Evolutionary conservation across 495 filamentous ascomycete genomes (phyloP), one percentile per base, ranked within the genome.

Genomic region (Neurospora tetraspora): DNA sequence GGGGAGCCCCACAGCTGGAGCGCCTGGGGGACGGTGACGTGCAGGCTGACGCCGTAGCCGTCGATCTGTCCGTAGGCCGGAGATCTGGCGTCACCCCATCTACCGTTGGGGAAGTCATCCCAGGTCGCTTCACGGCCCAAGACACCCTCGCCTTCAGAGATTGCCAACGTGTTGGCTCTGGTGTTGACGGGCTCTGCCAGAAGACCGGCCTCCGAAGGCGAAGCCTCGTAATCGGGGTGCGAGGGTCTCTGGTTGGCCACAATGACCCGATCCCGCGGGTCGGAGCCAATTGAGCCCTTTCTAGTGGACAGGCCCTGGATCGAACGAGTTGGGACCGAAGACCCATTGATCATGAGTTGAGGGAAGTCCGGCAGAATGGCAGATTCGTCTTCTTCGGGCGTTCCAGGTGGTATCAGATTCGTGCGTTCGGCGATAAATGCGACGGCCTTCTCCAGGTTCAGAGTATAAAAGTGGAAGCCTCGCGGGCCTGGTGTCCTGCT

Each of bases 91-190:
- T 98, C 95, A 78, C 96, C 96, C 90, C 95, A 99, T 65, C 96
- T 89, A 36, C 96, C 96, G 85, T 99, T 99, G 70, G 96, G 96
- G 83, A 91, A 99, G 82, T 99, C 96, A 79, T 99, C 96, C 96
- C 96, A 99, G 7, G 96, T 98, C 31, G 96, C 96, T 83, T 98
- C 96, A 73, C 96, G 86, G 39, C 95, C 96, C 14, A 97, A 86
- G n/a, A 92, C 85, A 45, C 94, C 94, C 74, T 95, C 89, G 4
- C 94, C 94, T 84, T 97, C 94, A 0, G 94, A 96, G 70, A 97
- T 97, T 23, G 93, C 93, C 20, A 98, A 88, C 5, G 94, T 95
- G 76, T 92, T 94, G 68, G 91, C 91, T 53, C 91, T 87, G 38
- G 86, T 88, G 77, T 89, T 90, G 77, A 89, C 81, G 3, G 84